phyloP scores from a whole-genome alignment of 2,329 filamentous ascomycete genomes.

The Cladosporium sp. region DNA sequence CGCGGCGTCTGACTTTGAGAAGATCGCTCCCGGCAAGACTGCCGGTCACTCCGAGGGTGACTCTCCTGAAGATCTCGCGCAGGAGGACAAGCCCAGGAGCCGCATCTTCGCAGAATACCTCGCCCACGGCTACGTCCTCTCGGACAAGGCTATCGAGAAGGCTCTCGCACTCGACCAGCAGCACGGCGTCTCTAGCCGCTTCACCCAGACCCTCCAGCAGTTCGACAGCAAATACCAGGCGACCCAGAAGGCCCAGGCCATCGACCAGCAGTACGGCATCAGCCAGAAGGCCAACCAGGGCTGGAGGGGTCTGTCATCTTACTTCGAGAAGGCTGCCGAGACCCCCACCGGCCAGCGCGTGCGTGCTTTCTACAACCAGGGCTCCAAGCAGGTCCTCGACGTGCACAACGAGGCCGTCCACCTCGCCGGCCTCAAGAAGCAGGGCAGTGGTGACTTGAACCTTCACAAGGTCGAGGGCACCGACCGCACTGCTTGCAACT shows the following conservation, averaged over 20 bases:
- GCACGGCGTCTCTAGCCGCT: constrained; percentile 80
- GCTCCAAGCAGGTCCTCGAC: constrained; percentile 86
- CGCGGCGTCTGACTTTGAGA: constrained; percentile 66
- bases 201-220: constrained; percentile 71
- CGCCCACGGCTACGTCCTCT: constrained; percentile 87
- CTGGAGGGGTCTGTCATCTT: constrained; percentile 71
- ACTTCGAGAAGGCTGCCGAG: constrained; percentile 90
- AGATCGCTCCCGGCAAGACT: constrained; percentile 61
- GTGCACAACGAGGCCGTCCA: constrained; percentile 89
- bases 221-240: constrained; percentile 88
- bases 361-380: constrained; percentile 80
- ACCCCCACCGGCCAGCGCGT: constrained; percentile 88
- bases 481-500: constrained; percentile 42
- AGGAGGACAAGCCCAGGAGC: constrained; percentile 94
- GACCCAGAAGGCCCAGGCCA: constrained; percentile 77
- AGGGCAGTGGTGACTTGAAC: constrained; percentile 50
- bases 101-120: constrained; percentile 96
- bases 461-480: constrained; percentile 38
- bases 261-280: constrained; percentile 84
- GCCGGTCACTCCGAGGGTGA: constrained; percentile 55
- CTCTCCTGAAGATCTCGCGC: constrained; percentile 71
- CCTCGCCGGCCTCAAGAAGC: constrained; percentile 78
- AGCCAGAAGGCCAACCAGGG: constrained; percentile 67
- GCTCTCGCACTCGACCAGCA: constrained; percentile 87
- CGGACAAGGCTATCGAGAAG: constrained; percentile 71